Percentiles rank a stretch among this genome's conserved stretches.
These are phyloP conservation scores for Silene uniflora DNA, from an alignment of 148 eudicot species.

Conservation along the genomic window DNA sequence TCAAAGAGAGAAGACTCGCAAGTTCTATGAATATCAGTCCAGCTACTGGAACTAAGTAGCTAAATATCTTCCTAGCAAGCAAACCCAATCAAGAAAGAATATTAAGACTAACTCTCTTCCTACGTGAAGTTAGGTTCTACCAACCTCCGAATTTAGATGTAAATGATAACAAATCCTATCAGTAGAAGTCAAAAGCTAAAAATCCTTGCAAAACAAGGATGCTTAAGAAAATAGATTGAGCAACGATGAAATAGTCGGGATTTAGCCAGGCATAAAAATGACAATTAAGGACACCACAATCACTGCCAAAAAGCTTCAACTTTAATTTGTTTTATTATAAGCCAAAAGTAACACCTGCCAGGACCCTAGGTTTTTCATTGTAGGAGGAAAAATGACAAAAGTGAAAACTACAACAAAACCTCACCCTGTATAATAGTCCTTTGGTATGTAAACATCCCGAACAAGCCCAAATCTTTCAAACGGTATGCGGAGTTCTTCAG, in stretches of 20 bases:
- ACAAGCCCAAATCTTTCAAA: conserved; percentile 76
- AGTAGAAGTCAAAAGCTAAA: not conserved
- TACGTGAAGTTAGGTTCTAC: not conserved
- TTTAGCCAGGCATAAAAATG: not conserved
- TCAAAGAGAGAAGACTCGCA: conserved; percentile 21
- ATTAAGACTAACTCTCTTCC: not conserved
- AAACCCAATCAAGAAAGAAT: not conserved
- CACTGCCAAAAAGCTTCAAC: not conserved
- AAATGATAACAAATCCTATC: not conserved
- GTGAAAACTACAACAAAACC: conserved; percentile 15
- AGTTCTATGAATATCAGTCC: conserved; percentile 13
- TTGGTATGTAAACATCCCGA: conserved; percentile 74
- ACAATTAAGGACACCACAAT: not conserved
- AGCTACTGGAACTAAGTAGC: conserved; percentile 1
- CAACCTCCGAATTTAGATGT: not conserved
- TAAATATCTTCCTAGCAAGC: not conserved
- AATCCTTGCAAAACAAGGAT: not conserved
- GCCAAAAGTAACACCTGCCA: not conserved
- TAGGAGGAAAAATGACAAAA: not conserved
- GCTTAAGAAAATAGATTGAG: not conserved
- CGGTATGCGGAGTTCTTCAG: conserved; percentile 73
- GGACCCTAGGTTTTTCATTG: not conserved
- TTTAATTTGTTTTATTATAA: not conserved
- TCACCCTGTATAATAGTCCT: conserved; percentile 73
- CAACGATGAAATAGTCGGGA: not conserved